phyloP scores from a whole-genome alignment of 768 basidiomycete genomes.

The Coprinopsis cinerea region DNA sequence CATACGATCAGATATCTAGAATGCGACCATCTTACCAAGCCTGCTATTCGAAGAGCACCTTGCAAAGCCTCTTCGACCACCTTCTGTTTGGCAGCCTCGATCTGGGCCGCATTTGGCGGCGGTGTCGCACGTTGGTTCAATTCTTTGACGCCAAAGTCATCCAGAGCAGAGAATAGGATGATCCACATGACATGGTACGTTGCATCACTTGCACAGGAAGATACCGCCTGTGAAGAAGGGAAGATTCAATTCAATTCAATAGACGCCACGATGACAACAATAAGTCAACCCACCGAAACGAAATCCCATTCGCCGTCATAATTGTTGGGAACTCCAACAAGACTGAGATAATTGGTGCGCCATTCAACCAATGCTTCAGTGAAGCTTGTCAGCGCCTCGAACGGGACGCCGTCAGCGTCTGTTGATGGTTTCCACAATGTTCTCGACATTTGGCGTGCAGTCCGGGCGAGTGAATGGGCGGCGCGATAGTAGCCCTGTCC shows the following conservation, averaged over 20 bases:
- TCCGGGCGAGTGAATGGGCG: constrained; percentile 76
- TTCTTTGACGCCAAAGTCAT: constrained; percentile 81
- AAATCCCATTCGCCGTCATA: constrained; percentile 90
- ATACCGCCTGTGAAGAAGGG: constrained; percentile 41
- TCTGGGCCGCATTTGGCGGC: constrained; percentile 36
- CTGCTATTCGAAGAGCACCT: constrained; percentile 81
- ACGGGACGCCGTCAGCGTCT: constrained; percentile 71
- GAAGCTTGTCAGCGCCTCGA: constrained; percentile 54
- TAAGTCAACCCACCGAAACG: constrained; percentile 43
- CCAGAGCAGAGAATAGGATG: constrained; percentile 71
- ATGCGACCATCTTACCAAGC: constrained; percentile 50
- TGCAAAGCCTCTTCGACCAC: constrained; percentile 79
- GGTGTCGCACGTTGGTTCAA: constrained; percentile 41
- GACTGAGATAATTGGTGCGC: constrained; percentile 68
- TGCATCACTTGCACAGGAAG: constrained; percentile 74
- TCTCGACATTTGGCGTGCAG: constrained; percentile 75
- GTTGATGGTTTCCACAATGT: constrained; percentile 76
- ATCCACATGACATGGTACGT: constrained; percentile 94
- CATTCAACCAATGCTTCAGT: constrained; percentile 58
- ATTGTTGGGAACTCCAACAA: constrained; percentile 82
- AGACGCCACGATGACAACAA: constrained; percentile 5
- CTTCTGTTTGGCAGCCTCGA: constrained; percentile 61
- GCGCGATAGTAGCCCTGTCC: constrained; percentile 77
- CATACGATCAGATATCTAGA: not conserved
- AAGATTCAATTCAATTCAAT: constrained; percentile 8